phyloP scores from a whole-genome alignment of 257 asterid species.

The Sherardia arvensis region DNA sequence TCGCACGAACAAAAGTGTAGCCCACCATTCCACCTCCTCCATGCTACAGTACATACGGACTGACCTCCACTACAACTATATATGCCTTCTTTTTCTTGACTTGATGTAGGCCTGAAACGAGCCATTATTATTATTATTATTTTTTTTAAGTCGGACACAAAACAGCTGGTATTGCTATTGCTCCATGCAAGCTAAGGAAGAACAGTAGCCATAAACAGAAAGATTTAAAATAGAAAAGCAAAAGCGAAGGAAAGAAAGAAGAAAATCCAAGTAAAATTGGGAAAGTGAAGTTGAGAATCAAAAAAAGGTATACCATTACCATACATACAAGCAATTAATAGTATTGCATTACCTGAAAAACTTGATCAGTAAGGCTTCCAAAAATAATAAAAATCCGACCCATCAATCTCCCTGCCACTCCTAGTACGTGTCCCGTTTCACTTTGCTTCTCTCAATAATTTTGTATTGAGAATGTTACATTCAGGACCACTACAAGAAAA shows the following conservation, averaged over 20 bases:
- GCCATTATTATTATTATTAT: constrained; percentile 5
- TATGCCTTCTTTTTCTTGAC: constrained; percentile 9
- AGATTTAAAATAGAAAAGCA: not conserved
- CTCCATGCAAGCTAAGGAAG: constrained; percentile 1
- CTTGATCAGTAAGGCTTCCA: constrained; percentile 44
- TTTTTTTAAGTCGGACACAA: not conserved
- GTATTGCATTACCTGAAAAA: constrained; percentile 4
- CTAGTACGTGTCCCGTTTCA: constrained; percentile 6
- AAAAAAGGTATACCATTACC: constrained; percentile 20
- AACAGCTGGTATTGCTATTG: not conserved
- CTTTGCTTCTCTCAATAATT: not conserved
- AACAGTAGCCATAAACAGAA: not conserved
- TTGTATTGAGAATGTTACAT: no score
- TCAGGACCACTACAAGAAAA: no score
- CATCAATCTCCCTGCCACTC: constrained; percentile 29
- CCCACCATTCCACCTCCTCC: constrained; percentile 7
- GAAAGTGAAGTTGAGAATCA: constrained; percentile 26
- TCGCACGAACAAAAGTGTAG: not conserved
- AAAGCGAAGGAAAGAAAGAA: constrained; percentile 1
- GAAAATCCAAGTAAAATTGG: constrained; percentile 2
- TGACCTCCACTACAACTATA: constrained; percentile 2
- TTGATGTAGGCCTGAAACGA: constrained; percentile 7
- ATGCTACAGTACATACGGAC: not conserved
- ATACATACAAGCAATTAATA: not conserved
- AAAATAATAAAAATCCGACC: constrained; percentile 21